Conservation (phyloP, 2,329 filamentous ascomycete genomes). For the Ophiostoma pallidulum region DNA sequence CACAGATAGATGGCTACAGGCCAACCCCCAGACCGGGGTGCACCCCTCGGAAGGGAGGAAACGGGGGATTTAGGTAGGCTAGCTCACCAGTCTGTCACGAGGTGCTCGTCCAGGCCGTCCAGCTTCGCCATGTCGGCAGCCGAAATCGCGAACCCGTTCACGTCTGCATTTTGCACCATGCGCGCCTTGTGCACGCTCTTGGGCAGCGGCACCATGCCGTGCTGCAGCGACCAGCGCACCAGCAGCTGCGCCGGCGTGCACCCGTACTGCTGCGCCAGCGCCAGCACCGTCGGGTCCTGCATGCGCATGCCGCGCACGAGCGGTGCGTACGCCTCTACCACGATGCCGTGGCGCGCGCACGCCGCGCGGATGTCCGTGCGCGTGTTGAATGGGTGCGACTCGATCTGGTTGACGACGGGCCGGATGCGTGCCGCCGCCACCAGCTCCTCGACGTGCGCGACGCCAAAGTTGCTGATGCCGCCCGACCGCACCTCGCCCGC, state of each 20-base stretch:
- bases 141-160: slow-evolving; percentile 52
- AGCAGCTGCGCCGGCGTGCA: slow-evolving; percentile 66
- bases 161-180: slow-evolving; percentile 54
- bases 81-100: slow-evolving; percentile 58
- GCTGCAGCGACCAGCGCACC: slow-evolving; percentile 68
- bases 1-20: too few relatives aligned
- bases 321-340: slow-evolving; percentile 72
- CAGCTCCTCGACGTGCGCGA: slow-evolving; percentile 63
- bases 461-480: slow-evolving; percentile 71
- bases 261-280: slow-evolving; percentile 56
- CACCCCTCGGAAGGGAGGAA: too few relatives aligned
- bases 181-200: slow-evolving; percentile 58
- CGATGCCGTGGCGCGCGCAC: slow-evolving; percentile 56
- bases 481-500: slow-evolving; percentile 62
- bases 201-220: slow-evolving; percentile 62
- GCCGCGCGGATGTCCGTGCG: slow-evolving; percentile 55
- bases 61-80: neutral
- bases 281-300: slow-evolving; percentile 52
- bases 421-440: slow-evolving; percentile 51
- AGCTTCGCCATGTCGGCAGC: slow-evolving; percentile 53
- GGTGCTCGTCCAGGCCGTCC: slow-evolving; percentile 59
- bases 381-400: slow-evolving; percentile 77
- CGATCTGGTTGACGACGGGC: slow-evolving; percentile 71
- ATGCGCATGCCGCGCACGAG: slow-evolving; percentile 63
- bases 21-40: too few relatives aligned